Base-by-base conservation (phyloP, 2,329 filamentous ascomycete species). In the Aaosphaeria pasadenensis region DNA sequence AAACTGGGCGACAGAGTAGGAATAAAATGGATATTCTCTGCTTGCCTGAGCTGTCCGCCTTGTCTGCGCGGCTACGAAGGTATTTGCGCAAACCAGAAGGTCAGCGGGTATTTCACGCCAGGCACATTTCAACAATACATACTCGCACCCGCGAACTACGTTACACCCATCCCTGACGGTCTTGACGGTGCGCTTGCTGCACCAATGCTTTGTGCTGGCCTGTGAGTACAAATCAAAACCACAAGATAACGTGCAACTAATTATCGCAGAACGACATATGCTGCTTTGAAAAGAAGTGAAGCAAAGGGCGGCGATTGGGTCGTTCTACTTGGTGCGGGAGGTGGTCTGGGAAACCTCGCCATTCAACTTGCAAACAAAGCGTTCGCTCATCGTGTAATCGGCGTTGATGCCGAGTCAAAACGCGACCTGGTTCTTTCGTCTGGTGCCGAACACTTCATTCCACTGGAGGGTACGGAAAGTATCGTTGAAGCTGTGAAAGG, bases 51-150 rank as follows among this genome's bases (percentile, higher is more conserved):
- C 0, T 71, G 66, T 46, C 62, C 65, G 43, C 54, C 66, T 6
- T 69, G 65, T 39, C 38, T 57, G 13, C 77, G 43, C 72, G 73
- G 56, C 79, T 78, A 66, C 62, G 76, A 69, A 52, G 64, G 60
- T 7, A 56, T 48, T 33, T 69, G 66, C 48, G 9, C n/a, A n/a
- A n/a, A 11, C 39, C 44, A 71, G 64, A 71, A 71, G 69, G 57
- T 88, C 43, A 83, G 79, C 0, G 85, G 85, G 5, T 88, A 87
- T 69, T 86, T 82, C 63, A 82, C 78, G 0, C 85, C 85, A 0
- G 85, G 85, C 33, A 88, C 85, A n/a, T 88, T 88, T 63, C 85
- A 88, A 63, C 83, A 87, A 69, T 88, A 87, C 59, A 79, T 79
- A 13, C 62, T 86, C 11, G 80, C 77, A 0, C 82, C 83, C 6